These are phyloP conservation scores for Rhynchosporium graminicola DNA, from an alignment of 2,329 filamentous ascomycete genomes.

Conservation along the genomic window DNA sequence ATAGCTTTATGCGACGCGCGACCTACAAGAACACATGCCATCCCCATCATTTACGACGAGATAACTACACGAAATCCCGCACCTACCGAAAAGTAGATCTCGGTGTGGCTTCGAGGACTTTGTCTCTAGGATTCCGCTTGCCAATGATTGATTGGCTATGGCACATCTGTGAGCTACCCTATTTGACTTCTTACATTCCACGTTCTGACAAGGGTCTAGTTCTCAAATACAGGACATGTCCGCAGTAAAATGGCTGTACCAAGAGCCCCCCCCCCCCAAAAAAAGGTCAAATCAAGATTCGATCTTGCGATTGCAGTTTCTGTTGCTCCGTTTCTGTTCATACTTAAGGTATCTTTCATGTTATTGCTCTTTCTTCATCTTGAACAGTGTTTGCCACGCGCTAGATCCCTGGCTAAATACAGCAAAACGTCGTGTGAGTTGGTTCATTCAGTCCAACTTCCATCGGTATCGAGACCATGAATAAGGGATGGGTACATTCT, in stretches of 20 bases:
- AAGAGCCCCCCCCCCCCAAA: no score
- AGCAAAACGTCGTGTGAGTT: neutral
- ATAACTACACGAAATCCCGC: no score
- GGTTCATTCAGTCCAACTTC: neutral
- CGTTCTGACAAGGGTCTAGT: neutral
- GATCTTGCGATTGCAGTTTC: no score
- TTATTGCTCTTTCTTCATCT: neutral
- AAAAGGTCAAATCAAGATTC: no score
- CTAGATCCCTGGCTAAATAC: neutral
- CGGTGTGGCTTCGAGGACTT: neutral
- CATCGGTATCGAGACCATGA: no score
- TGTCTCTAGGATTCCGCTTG: neutral
- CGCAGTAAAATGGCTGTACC: neutral
- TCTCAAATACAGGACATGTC: neutral
- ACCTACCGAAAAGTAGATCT: neutral
- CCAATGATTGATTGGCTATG: slow-evolving; percentile 5
- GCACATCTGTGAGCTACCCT: slow-evolving; percentile 4
- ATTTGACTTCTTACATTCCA: neutral
- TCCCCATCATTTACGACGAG: no score
- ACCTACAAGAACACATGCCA: no score
- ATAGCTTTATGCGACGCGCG: no score
- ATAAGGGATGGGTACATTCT: neutral
- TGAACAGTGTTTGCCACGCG: neutral
- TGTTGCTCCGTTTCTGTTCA: neutral
- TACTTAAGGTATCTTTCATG: neutral